Evolutionary conservation across 148 eudicot species (phyloP).

Genomic region (Nepenthes mirabilis): DNA sequence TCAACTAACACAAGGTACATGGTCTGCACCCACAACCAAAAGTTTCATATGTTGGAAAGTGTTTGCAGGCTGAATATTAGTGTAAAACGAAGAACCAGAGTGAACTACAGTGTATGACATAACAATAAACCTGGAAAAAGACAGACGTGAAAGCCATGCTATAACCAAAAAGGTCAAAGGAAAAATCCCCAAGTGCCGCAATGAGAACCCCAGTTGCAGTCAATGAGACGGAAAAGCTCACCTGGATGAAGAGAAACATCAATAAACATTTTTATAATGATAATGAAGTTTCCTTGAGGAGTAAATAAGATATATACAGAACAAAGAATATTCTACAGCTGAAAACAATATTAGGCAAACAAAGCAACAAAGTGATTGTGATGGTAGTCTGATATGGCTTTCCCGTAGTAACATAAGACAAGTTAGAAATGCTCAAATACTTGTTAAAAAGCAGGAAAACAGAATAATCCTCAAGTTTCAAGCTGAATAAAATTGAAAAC

Average conservation of each 20-base stretch:
- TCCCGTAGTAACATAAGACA: too few species aligned
- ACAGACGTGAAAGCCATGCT: constrained; percentile 87
- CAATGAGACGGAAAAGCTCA: constrained; percentile 68
- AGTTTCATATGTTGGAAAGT: background rate
- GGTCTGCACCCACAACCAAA: constrained; percentile 43
- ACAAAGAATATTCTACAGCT: too few species aligned
- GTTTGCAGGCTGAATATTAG: background rate
- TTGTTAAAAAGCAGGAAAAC: too few species aligned
- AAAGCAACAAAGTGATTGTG: too few species aligned
- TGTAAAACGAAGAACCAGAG: background rate
- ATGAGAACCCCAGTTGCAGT: constrained; percentile 89
- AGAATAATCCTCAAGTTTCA: too few species aligned
- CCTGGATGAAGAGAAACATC: constrained; percentile 35
- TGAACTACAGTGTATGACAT: background rate
- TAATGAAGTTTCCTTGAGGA: background rate
- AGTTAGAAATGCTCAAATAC: too few species aligned
- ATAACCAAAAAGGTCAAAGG: constrained; percentile 85
- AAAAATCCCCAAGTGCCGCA: constrained; percentile 95
- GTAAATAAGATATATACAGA: too few species aligned
- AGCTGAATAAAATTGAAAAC: too few species aligned
- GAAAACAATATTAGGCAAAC: too few species aligned
- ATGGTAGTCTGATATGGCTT: too few species aligned
- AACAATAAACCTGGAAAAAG: constrained; percentile 56
- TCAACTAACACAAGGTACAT: constrained; percentile 97
- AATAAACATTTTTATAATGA: background rate